Conservation (phyloP, 1,284 basidiomycete genomes). For the Ceratobasidium sp. region DNA sequence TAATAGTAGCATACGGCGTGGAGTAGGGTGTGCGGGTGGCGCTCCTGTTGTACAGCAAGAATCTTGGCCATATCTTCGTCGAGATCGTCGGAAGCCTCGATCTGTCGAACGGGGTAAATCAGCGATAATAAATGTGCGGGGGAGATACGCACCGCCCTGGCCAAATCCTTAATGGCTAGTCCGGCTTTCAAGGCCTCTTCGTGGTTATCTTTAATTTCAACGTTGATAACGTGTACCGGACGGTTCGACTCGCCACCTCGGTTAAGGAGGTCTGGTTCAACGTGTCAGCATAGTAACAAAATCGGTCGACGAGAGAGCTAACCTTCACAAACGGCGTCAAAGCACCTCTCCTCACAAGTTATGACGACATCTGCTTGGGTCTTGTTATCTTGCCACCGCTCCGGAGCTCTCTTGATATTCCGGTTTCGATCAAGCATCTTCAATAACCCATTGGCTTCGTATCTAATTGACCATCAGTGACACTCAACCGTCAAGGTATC, state of each 20-base stretch:
- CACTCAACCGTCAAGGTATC: neutral
- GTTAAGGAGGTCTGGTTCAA: slow-evolving; percentile 75
- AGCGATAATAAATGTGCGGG: neutral
- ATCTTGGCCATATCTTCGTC: slow-evolving; percentile 92
- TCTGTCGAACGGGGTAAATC: slow-evolving; percentile 57
- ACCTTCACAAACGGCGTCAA: slow-evolving; percentile 99
- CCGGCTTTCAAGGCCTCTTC: slow-evolving; percentile 97
- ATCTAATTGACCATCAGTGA: slow-evolving; percentile 57
- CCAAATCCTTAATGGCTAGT: slow-evolving; percentile 93
- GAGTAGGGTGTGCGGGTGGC: slow-evolving; percentile 89
- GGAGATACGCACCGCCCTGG: slow-evolving; percentile 71
- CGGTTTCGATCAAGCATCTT: slow-evolving; percentile 98
- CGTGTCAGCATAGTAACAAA: slow-evolving; percentile 39
- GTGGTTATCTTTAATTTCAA: slow-evolving; percentile 99
- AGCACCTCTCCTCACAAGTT: slow-evolving; percentile 98
- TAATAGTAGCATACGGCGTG: slow-evolving; percentile 92
- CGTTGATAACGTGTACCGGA: slow-evolving; percentile 95
- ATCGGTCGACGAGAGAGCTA: slow-evolving; percentile 46
- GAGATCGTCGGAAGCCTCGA: slow-evolving; percentile 84
- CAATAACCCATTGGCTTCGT: slow-evolving; percentile 94
- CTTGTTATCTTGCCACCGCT: slow-evolving; percentile 94
- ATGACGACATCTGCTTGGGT: slow-evolving; percentile 94
- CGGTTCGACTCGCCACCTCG: slow-evolving; percentile 92
- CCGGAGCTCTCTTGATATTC: slow-evolving; percentile 89
- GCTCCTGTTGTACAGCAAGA: slow-evolving; percentile 81